These are phyloP conservation scores for Paecilomyces dactylethromorphus DNA, from an alignment of 2,329 filamentous ascomycete species.

Conservation along the genomic window DNA sequence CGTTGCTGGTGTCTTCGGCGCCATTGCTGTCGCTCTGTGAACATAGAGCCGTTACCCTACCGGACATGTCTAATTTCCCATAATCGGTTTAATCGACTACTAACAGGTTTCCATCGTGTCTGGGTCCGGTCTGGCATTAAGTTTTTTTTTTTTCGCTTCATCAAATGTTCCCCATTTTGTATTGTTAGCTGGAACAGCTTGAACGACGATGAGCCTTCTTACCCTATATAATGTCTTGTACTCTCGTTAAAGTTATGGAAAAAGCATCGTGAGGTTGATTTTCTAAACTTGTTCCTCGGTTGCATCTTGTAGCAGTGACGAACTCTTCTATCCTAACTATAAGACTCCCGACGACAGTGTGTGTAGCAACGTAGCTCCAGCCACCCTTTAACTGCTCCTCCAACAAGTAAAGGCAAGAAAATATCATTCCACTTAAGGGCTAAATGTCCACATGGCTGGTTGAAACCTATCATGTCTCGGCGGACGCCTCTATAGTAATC, in stretches of 20 bases:
- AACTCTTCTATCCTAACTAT: no score
- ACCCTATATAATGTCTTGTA: not conserved
- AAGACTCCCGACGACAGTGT: no score
- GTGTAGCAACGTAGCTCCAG: no score
- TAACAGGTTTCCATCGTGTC: not conserved
- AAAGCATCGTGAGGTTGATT: not conserved
- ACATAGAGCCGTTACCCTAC: not conserved
- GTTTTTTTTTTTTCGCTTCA: not conserved
- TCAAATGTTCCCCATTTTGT: not conserved
- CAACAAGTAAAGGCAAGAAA: no score
- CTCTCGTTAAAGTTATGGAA: not conserved
- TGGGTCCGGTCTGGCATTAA: not conserved
- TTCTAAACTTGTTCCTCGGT: no score
- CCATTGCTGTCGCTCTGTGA: conserved; percentile 9
- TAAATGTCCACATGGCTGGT: no score
- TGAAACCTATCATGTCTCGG: no score
- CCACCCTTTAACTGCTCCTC: no score
- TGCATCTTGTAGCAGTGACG: no score
- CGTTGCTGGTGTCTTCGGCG: conserved; percentile 5
- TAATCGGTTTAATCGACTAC: not conserved
- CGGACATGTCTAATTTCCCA: not conserved
- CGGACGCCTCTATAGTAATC: no score
- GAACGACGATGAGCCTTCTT: not conserved
- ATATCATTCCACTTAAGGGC: no score
- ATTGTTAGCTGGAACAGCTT: not conserved